Percentiles rank a stretch among this genome's conserved stretches.
phyloP scores from a whole-genome alignment of 768 basidiomycete species.

The Lepiota subincarnata region DNA sequence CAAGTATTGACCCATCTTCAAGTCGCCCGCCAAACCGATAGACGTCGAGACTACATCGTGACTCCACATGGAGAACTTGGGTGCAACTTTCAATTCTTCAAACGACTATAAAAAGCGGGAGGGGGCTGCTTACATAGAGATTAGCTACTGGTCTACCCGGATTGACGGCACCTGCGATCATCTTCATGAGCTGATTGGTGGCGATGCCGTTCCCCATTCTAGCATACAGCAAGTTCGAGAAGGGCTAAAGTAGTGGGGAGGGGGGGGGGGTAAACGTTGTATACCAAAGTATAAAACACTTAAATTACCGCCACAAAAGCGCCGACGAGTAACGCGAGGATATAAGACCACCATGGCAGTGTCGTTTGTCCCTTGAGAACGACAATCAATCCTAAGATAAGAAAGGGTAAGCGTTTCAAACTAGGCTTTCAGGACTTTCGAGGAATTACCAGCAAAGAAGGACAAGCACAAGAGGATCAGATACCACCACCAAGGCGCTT shows the following conservation, averaged over 20 bases:
- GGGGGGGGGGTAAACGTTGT: not conserved
- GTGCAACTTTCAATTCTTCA: not conserved
- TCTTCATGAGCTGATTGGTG: conserved; percentile 61
- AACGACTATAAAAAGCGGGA: not conserved
- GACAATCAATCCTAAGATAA: conserved; percentile 44
- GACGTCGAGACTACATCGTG: conserved; percentile 57
- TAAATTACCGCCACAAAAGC: conserved; percentile 33
- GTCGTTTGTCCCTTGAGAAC: conserved; percentile 56
- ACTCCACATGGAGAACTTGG: conserved; percentile 65
- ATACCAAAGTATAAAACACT: not conserved
- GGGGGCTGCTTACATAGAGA: conserved; percentile 45
- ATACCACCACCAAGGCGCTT: conserved; percentile 65
- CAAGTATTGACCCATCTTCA: conserved; percentile 71
- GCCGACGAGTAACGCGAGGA: conserved; percentile 51
- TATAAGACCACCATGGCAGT: conserved; percentile 60
- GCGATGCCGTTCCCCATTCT: conserved; percentile 60
- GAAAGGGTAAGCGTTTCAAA: not conserved
- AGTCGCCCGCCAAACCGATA: conserved; percentile 48
- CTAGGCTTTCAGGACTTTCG: not conserved
- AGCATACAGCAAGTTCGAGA: conserved; percentile 51
- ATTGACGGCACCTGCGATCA: conserved; percentile 57
- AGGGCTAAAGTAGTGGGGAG: conserved; percentile 42
- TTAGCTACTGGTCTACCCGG: conserved; percentile 67
- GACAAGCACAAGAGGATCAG: conserved; percentile 40
- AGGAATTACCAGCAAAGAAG: conserved; percentile 48